Base-by-base conservation (phyloP, 768 basidiomycete genomes). In the Postia placenta region DNA sequence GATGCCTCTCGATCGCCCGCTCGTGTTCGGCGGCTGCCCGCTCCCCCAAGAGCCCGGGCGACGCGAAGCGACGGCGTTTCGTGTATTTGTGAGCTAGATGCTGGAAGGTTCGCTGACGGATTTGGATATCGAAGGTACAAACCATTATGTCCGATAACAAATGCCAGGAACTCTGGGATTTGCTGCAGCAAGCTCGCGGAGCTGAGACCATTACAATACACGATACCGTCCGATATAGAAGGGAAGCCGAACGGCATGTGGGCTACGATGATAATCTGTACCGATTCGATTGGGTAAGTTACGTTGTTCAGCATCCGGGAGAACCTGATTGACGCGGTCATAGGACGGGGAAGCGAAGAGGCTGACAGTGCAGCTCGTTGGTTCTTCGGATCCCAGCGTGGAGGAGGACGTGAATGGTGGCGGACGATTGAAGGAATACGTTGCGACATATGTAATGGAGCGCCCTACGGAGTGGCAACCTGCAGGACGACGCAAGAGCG, bases 131-230 rank as follows among this genome's bases (percentile, higher is more conserved):
- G 44, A 43, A 93, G 92, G 89, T 91, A 20, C 93, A 96, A 64
- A 87, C 84, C 2, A 82, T 95, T 44, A 66, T 90, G 42, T 79
- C 80, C 26, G 95, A 98, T 63, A 74, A 78, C 69, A 89, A 86
- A 64, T 89, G 87, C 49, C 90, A 89, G 62, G 93, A 95, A 59
- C 69, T 96, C 26, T 85, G 87, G 80, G 73, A 76, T 24, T 67
- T 93, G 45, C 70, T 95, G 36, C 81, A 86, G 60, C 74, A 74
- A 47, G 79, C 80, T 43, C 81, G 88, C 53, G 68, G 57, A 46
- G 68, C 70, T 4, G 80, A 77, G 36, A 67, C 60, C 42, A 65
- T 81, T 43, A 78, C 76, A 24, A 75, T 76, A 47, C 80, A 81
- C 50, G 85, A 87, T 56, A 72, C 84, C 49, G 79, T 90, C 52